These are phyloP conservation scores for Excoecaria agallocha DNA, from an alignment of 345 rosid species.

Conservation along the genomic window DNA sequence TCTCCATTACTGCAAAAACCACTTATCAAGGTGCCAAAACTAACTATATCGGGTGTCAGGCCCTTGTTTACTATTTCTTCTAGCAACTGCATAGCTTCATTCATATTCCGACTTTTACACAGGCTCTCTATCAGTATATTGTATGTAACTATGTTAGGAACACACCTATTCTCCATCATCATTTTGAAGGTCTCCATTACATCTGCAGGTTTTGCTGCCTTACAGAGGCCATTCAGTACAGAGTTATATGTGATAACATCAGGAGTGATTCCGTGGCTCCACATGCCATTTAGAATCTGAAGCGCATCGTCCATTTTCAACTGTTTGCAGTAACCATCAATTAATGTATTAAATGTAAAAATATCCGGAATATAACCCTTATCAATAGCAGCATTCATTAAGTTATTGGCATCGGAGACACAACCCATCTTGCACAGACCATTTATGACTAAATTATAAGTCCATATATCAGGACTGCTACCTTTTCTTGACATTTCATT, in stretches of 20 bases:
- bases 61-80: conserved; percentile 52
- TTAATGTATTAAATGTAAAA: conserved; percentile 81
- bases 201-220: conserved; percentile 70
- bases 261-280: conserved; percentile 59
- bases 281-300: conserved; percentile 65
- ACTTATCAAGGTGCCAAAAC: conserved; percentile 60
- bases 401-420: conserved; percentile 66
- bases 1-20: conserved; percentile 68
- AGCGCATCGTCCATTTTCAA: conserved; percentile 71
- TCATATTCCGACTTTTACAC: conserved; percentile 57
- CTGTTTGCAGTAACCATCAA: conserved; percentile 76
- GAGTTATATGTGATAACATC: conserved; percentile 87
- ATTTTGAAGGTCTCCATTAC: conserved; percentile 67
- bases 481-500: conserved; percentile 64
- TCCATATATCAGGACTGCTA: conserved; percentile 63
- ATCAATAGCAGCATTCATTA: conserved; percentile 59
- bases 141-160: conserved; percentile 73
- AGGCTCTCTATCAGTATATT: conserved; percentile 84
- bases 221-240: conserved; percentile 85
- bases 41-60: conserved; percentile 59
- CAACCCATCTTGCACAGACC: conserved; percentile 94
- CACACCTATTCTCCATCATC: conserved; percentile 67
- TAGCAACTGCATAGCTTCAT: conserved; percentile 64
- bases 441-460: conserved; percentile 73
- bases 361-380: conserved; percentile 77